Evolutionary conservation across 2,329 filamentous ascomycete genomes (phyloP), one percentile per base, ranked within the genome.

Genomic region (Cladosporium austrohemisphaericum): DNA sequence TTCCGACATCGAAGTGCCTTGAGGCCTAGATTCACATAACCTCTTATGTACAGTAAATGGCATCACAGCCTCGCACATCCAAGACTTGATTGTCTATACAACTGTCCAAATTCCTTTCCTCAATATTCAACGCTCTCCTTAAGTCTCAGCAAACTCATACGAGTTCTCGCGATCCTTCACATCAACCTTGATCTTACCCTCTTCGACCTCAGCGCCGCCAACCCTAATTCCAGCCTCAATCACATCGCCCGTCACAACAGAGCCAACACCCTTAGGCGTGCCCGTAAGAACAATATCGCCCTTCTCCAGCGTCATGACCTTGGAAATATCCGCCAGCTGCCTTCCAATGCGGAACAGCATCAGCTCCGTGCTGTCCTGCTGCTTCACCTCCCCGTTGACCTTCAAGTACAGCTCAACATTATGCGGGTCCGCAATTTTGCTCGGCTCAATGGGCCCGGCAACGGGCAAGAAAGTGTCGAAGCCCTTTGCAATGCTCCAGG

Each of bases 401-500:
- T 78, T 84, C 50, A 98, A 79, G 69, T 85, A 94, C 54, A 98
- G 74, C 71, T 94, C 86, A 14, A 88, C 84, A 62, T 92, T 82
- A 68, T 97, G 91, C 25, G 93, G 93, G 71, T 97, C 83, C 10
- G 85, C 80, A 59, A 98, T 89, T 57, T 79, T 77, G 28, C 80
- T 76, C 74, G 94, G 95, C 59, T 83, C 76, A 61, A 98, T 94
- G 49, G 88, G 76, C 56, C 85, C 76, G 68, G 85, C 88, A 64
- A 98, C 79, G 51, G 93, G 93, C 44, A 95, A 78, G 75, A 98
- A 98, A 3, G 93, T 97, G 69, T 98, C 93, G 67, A 97, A 98
- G 38, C 93, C 93, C 76, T 98, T 98, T 59, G 88, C 86, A 58
- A 96, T 96, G 62, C 84, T 83, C 93, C 93, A 98, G 6, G 93